Conservation (phyloP, 805 yeast species). For the Candida koratica region DNA sequence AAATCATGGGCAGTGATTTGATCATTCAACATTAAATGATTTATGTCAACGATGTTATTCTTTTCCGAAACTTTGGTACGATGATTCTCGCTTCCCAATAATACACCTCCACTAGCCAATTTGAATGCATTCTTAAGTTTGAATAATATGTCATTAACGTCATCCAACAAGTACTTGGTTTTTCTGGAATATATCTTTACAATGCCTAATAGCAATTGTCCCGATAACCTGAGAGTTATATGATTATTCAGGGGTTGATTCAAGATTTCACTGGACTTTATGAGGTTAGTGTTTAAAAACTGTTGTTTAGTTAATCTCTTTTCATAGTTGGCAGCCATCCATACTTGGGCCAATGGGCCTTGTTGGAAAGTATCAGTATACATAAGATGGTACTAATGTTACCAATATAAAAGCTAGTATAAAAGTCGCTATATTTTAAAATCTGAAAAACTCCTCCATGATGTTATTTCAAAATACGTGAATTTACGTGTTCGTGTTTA, state of each 20-base stretch:
- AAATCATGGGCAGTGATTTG: slow-evolving; percentile 77
- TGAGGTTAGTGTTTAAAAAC: slow-evolving; percentile 65
- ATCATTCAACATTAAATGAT: slow-evolving; percentile 63
- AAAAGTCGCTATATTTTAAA: too few species aligned
- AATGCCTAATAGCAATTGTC: slow-evolving; percentile 82
- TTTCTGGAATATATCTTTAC: slow-evolving; percentile 83
- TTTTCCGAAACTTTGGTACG: slow-evolving; percentile 35
- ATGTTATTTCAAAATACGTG: slow-evolving; percentile 1
- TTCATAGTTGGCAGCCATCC: slow-evolving; percentile 91
- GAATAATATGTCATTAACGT: slow-evolving; percentile 70
- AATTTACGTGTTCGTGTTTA: slow-evolving; percentile 6
- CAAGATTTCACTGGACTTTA: slow-evolving; percentile 40
- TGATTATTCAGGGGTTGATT: slow-evolving; percentile 28
- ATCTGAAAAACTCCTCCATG: background rate
- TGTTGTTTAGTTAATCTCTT: slow-evolving; percentile 70
- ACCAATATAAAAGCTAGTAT: too few species aligned
- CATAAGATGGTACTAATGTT: too few species aligned
- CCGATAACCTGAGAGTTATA: slow-evolving; percentile 75
- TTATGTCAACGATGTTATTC: slow-evolving; percentile 57
- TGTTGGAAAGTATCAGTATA: slow-evolving; percentile 5
- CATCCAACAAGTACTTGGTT: slow-evolving; percentile 78
- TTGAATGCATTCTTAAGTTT: slow-evolving; percentile 67
- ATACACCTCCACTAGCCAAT: slow-evolving; percentile 31
- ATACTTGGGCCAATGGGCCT: slow-evolving; percentile 84
- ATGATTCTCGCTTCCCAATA: slow-evolving; percentile 20